Conservation (phyloP, 306 rosid species). For the Senna siamea region DNA sequence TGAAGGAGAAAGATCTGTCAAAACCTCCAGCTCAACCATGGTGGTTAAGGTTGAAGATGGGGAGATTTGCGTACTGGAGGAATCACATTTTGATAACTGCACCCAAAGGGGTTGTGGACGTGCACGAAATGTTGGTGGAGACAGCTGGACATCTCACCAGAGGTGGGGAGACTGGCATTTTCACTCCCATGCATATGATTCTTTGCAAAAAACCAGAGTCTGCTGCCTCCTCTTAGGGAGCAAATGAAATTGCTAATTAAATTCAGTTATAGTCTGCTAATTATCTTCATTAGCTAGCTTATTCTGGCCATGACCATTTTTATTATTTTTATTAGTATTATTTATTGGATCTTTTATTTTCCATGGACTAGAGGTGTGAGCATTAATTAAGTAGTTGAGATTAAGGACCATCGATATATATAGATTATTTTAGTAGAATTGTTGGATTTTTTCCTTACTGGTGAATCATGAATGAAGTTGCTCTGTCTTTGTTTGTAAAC, state of each 20-base stretch:
- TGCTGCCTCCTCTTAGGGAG: too few species aligned
- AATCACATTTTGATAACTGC: slow-evolving; percentile 83
- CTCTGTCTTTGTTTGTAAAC: too few species aligned
- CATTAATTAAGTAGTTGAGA: not conserved
- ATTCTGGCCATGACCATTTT: not conserved
- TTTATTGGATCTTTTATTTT: not conserved
- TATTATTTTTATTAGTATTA: too few species aligned
- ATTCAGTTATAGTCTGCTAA: too few species aligned
- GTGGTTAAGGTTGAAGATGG: slow-evolving; percentile 94
- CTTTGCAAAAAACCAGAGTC: slow-evolving; percentile 82
- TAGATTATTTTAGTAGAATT: not conserved
- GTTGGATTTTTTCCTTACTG: not conserved
- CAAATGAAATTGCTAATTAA: too few species aligned
- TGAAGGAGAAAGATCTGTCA: slow-evolving; percentile 86
- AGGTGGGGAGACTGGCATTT: slow-evolving; percentile 86
- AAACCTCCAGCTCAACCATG: slow-evolving; percentile 74
- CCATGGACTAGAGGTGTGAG: not conserved
- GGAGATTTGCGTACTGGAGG: slow-evolving; percentile 89
- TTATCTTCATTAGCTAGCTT: not conserved
- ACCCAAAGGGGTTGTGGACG: slow-evolving; percentile 88
- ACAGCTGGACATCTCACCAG: slow-evolving; percentile 79
- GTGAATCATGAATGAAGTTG: not conserved
- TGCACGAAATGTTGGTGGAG: slow-evolving; percentile 86
- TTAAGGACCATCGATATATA: too few species aligned
- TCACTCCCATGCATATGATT: slow-evolving; percentile 93